Conservation (phyloP, 2,329 filamentous ascomycete species). For the Alternaria rosae region DNA sequence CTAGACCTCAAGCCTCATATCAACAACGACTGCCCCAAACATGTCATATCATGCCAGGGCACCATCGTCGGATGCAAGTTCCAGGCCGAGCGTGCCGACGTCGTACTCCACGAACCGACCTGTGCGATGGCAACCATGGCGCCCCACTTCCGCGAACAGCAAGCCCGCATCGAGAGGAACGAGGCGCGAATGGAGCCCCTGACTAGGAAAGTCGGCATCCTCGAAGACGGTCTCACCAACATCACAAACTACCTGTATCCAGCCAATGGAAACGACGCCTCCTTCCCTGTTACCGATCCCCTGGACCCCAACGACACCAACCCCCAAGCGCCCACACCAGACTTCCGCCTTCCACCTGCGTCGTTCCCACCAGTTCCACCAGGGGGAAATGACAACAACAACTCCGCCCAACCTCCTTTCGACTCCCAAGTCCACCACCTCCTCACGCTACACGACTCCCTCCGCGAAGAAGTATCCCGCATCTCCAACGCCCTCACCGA, state of each 20-base stretch:
- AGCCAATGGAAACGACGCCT: conserved; percentile 40
- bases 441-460: conserved; percentile 66
- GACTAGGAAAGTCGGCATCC: conserved; percentile 53
- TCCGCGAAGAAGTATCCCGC: conserved; percentile 66
- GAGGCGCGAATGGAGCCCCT: conserved; percentile 54
- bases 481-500: conserved; percentile 64
- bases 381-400: conserved; percentile 26
- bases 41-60: conserved; percentile 54
- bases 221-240: conserved; percentile 54
- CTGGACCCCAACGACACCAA: conserved; percentile 43
- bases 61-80: conserved; percentile 54
- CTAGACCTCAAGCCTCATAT: conserved; percentile 53
- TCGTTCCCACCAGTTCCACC: conserved; percentile 43
- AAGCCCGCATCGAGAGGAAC: conserved; percentile 53
- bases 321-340: conserved; percentile 46
- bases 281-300: conserved; percentile 43
- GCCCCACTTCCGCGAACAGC: conserved; percentile 54
- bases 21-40: conserved; percentile 52
- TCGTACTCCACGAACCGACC: conserved; percentile 50
- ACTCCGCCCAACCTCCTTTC: conserved; percentile 48
- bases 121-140: conserved; percentile 58
- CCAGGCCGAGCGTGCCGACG: conserved; percentile 48
- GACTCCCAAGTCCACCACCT: conserved; percentile 63
- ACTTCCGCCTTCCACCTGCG: conserved; percentile 45
- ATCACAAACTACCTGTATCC: conserved; percentile 54